Conservation (phyloP, 1,284 basidiomycete species). For the Singerocomus inundabilis region DNA sequence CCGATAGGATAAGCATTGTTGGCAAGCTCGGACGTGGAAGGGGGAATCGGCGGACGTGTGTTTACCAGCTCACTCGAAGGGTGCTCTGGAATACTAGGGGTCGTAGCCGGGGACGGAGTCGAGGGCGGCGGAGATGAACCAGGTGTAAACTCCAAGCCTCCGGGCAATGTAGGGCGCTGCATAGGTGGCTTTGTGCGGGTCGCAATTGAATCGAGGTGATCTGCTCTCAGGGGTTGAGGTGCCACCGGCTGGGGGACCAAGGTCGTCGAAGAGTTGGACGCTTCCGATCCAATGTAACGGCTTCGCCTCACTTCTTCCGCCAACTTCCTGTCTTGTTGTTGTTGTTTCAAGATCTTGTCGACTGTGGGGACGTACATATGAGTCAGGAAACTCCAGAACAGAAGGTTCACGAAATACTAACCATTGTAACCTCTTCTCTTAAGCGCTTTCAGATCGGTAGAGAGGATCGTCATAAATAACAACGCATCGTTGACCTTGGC, state of each 20-base stretch:
- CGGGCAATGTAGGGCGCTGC: conserved; percentile 18
- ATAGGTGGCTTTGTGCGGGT: conserved; percentile 25
- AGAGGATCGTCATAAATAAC: conserved; percentile 90
- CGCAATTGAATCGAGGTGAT: background rate
- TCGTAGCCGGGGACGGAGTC: background rate
- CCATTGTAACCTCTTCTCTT: conserved; percentile 86
- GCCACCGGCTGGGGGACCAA: conserved; percentile 12
- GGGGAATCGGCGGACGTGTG: background rate
- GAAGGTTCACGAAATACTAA: conserved; percentile 28
- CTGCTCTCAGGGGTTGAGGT: conserved; percentile 13
- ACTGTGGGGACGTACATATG: conserved; percentile 49
- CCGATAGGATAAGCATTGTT: conserved; percentile 11
- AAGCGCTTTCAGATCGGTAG: conserved; percentile 82
- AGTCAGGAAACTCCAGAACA: background rate
- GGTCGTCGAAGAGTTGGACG: conserved; percentile 5
- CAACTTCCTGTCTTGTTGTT: conserved; percentile 71
- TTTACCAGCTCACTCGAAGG: conserved; percentile 4
- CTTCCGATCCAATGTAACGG: conserved; percentile 23
- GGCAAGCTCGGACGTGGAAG: conserved; percentile 12
- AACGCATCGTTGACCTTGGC: conserved; percentile 82
- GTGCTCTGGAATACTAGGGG: conserved; percentile 6
- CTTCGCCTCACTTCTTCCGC: conserved; percentile 46
- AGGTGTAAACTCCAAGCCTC: conserved; percentile 23
- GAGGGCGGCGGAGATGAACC: conserved; percentile 9
- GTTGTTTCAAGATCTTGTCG: conserved; percentile 87